These are phyloP conservation scores for Russula sp. DNA, from an alignment of 768 basidiomycete genomes.

Conservation along the genomic window DNA sequence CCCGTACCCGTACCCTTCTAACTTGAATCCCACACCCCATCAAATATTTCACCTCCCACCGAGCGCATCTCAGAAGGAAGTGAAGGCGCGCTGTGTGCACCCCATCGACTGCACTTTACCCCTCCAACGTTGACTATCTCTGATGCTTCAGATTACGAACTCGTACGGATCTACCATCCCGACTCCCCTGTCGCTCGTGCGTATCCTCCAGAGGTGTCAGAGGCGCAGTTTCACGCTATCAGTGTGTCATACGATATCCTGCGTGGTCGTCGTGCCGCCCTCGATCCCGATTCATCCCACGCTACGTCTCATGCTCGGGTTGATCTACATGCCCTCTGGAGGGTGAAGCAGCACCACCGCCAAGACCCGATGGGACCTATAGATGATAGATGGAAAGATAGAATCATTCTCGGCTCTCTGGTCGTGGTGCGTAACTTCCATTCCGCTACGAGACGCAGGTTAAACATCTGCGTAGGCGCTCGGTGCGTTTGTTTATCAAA, in stretches of 20 bases:
- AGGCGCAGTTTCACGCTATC: slow-evolving; percentile 65
- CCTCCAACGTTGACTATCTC: neutral
- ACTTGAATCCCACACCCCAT: slow-evolving; percentile 33
- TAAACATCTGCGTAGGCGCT: slow-evolving; percentile 4
- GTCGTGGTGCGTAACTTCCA: slow-evolving; percentile 38
- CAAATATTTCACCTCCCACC: slow-evolving; percentile 38
- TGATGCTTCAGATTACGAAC: slow-evolving; percentile 58
- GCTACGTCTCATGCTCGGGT: slow-evolving; percentile 21
- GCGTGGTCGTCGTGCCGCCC: slow-evolving; percentile 39
- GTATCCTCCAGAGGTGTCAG: slow-evolving; percentile 44
- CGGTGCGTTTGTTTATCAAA: slow-evolving; percentile 15
- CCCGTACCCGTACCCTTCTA: slow-evolving; percentile 32
- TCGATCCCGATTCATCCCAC: slow-evolving; percentile 24
- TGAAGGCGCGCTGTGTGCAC: slow-evolving; percentile 37
- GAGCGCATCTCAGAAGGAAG: slow-evolving; percentile 32
- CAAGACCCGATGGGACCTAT: slow-evolving; percentile 43
- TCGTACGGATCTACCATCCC: slow-evolving; percentile 74
- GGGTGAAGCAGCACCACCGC: slow-evolving; percentile 31
- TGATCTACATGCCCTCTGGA: slow-evolving; percentile 36
- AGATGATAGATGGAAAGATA: slow-evolving; percentile 67
- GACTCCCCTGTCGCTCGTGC: slow-evolving; percentile 48
- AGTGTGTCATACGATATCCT: slow-evolving; percentile 61
- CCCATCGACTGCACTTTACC: slow-evolving; percentile 17
- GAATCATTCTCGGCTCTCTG: slow-evolving; percentile 50
- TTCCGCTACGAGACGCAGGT: neutral